Base-by-base conservation (phyloP, 768 basidiomycete species). In the Lenzites betulinus region DNA sequence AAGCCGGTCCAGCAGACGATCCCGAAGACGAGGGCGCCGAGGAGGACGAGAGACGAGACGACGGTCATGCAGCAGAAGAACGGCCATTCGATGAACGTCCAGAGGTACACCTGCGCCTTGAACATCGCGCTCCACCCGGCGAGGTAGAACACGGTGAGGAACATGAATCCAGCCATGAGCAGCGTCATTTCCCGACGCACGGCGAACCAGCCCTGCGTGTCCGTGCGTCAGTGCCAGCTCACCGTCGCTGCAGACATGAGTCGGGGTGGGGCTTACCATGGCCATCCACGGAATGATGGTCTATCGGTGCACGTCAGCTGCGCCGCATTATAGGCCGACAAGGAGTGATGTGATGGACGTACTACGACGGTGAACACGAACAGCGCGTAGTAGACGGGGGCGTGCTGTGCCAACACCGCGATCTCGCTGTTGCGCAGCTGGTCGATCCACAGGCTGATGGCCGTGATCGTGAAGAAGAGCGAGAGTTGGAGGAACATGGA, bases 381-480 rank as follows among this genome's bases (percentile, higher is more conserved):
- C 13, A 78, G 51, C 0, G 71, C 82, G 54, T 79, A 64, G 62
- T 86, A 86, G 3, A 78, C 39, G 0, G 30, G 13, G 0, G 75
- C 78, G 53, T 81, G 79, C 2, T 52, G 54, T 0, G 81, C 80
- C 9, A 85, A 76, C 0, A 62, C 33, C 2, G 66, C 71, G 48
- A 87, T 78, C 15, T 76, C 70, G 7, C 82, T 81, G 52, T 79
- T 78, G 33, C 78, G 59, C 26, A 87, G 75, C 51, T 83, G 76
- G 66, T 84, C 81, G 35, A 82, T 70, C 85, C 86, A 87, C 7
- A 87, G 78, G 33, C 78, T 78, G 70, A 81, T 80, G 7, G 79
- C 77, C 1, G 79, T 75, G 6, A 81, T 64, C 20, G 85, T 74
- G 47, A 82, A 75, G 69, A 84, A 86, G 2, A 77, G 74, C 51